Evolutionary conservation across 2,329 filamentous ascomycete species (phyloP).

Genomic region (Fusarium nurragi): DNA sequence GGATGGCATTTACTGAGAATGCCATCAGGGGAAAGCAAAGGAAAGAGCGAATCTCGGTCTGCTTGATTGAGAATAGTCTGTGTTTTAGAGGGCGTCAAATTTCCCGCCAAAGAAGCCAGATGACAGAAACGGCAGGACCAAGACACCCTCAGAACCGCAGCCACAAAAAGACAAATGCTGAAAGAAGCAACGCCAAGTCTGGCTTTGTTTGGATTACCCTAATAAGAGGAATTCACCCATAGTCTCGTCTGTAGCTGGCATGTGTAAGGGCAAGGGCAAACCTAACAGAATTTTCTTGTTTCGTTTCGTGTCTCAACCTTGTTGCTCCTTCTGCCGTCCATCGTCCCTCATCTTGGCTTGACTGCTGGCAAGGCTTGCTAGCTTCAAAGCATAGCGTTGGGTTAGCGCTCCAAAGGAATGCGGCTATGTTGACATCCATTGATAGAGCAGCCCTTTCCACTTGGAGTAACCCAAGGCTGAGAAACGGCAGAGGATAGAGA

Average conservation of each 20-base stretch:
- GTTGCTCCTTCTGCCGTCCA: slow-evolving; percentile 8
- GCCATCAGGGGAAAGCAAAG: slow-evolving; percentile 16
- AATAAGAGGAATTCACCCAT: too few species aligned
- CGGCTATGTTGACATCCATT: slow-evolving; percentile 18
- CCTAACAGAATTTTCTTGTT: slow-evolving; percentile 16
- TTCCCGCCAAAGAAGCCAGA: neutral
- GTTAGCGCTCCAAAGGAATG: slow-evolving; percentile 31
- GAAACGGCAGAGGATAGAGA: neutral
- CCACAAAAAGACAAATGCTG: slow-evolving; percentile 2
- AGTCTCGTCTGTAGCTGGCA: neutral
- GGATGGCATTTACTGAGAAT: slow-evolving; percentile 32
- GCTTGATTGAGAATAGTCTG: slow-evolving; percentile 26
- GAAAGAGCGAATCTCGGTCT: slow-evolving; percentile 15
- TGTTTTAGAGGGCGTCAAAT: slow-evolving; percentile 5
- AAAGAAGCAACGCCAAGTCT: slow-evolving; percentile 7
- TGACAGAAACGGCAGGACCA: too few species aligned
- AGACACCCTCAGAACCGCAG: slow-evolving; percentile 11
- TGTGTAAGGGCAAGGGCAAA: neutral
- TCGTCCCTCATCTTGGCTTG: neutral
- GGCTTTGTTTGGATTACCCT: neutral
- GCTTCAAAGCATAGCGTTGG: slow-evolving; percentile 13
- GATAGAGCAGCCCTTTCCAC: slow-evolving; percentile 15
- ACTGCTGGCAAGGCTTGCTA: slow-evolving; percentile 30
- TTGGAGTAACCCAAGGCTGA: slow-evolving; percentile 10
- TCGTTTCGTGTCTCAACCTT: slow-evolving; percentile 32